phyloP scores from a whole-genome alignment of 257 asterid species.

The Hygrophila difformis region DNA sequence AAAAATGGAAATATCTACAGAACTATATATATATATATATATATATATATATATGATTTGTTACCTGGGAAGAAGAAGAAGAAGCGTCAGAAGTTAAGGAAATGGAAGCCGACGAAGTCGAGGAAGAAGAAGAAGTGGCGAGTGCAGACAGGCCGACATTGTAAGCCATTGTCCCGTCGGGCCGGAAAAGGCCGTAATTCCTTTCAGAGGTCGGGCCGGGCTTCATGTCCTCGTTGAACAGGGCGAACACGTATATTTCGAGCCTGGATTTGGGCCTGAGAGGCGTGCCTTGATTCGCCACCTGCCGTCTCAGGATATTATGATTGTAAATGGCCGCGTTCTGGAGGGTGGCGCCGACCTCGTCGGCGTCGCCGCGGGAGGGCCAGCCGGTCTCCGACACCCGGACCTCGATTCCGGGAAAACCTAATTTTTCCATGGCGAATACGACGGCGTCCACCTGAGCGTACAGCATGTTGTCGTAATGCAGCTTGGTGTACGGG shows the following conservation, averaged over 20 bases:
- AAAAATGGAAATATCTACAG: too few species aligned
- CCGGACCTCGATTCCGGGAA: constrained; percentile 43
- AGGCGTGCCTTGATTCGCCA: constrained; percentile 64
- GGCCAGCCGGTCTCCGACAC: constrained; percentile 96
- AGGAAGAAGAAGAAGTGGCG: constrained; percentile 12
- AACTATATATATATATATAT: too few species aligned
- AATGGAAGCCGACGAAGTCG: constrained; percentile 27
- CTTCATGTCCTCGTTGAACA: constrained; percentile 81
- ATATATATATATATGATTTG: too few species aligned
- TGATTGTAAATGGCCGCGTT: constrained; percentile 66
- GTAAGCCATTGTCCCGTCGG: constrained; percentile 79
- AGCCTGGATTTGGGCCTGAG: constrained; percentile 46
- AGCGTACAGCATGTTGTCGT: constrained; percentile 88
- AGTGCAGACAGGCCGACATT: constrained; percentile 45
- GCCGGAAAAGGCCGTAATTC: constrained; percentile 68
- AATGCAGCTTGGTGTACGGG: constrained; percentile 46
- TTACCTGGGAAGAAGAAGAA: background rate
- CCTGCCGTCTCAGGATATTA: constrained; percentile 51
- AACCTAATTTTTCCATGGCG: constrained; percentile 67
- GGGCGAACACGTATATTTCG: constrained; percentile 70
- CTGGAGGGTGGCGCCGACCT: constrained; percentile 48
- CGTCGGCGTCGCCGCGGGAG: constrained; percentile 54
- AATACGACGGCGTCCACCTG: constrained; percentile 67
- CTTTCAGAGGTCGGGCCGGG: constrained; percentile 92
- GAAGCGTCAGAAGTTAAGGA: constrained; percentile 43